Evolutionary conservation across 768 basidiomycete species (phyloP), one percentile per base, ranked within the genome.

Genomic region (Tricholoma hemisulphureum): DNA sequence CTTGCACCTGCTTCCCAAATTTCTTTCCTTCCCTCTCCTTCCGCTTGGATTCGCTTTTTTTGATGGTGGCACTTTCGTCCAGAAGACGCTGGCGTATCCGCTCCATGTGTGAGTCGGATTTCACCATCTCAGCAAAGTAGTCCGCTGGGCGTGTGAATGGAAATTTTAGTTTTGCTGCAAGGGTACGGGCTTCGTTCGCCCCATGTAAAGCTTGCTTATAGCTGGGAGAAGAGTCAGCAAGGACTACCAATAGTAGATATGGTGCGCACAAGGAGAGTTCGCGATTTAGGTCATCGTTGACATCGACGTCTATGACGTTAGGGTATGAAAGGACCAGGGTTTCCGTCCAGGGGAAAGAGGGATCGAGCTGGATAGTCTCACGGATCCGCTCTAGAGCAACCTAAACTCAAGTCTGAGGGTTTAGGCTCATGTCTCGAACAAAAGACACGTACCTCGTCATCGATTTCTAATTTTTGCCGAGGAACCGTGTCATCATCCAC

Each of bases 101-200:
- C 70, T 97, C 94, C 97, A 99, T 99, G 74, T 99, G 97, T 6
- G 90, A 78, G 65, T 99, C 97, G 29, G 87, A 88, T 73, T 98
- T 98, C 63, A 98, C 89, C 96, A 98, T 98, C 75, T 98, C 96
- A 21, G 96, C 96, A 62, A 96, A 98, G 71, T 95, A 98, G 73
- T 98, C 96, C 0, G 84, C 65, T 0, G 97, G 97, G 13, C 96
- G 89, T 9, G 91, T 89, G 75, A 97, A 98, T 0, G 95, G 87
- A 58, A 94, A 77, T 21, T 85, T 83, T 69, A 87, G 82, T 65
- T 91, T 87, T 11, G 81, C 74, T n/a, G 92, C 92, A n/a, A 94
- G 83, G 2, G 79, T 68, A 52, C 84, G 86, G 2, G 94, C 94
- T 24, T 80, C 73, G 54, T 87, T 83, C n/a, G 89, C 94, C 37